Evolutionary conservation across 2,329 filamentous ascomycete species (phyloP), one percentile per base, ranked within the genome.

Genomic region (Fusarium sublunatum): DNA sequence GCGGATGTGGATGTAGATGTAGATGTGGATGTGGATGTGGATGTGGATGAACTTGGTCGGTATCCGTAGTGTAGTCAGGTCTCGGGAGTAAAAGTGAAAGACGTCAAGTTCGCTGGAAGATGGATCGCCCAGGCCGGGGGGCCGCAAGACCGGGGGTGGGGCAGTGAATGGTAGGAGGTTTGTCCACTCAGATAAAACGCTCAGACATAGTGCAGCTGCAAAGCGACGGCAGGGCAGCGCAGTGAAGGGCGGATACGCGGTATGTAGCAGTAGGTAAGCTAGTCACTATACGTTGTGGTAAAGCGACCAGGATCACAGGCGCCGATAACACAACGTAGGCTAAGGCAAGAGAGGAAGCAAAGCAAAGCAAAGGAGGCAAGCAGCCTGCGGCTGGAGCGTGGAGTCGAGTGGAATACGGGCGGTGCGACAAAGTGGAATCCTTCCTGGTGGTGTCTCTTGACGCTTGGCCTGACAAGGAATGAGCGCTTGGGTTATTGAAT

Each of bases 21-120:
- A 19, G 19, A 19, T 45, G 54, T 58, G 44, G 53, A 58, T 45
- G 54, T 58, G 44, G 53, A 58, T 58, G 48, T 35, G 42, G 36
- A 60, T 60, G 57, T 60, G 57, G 56, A 60, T 61, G 57, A 49
- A 60, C 59, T 42, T 55, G 57, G 42, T 55, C 48, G 44, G 49
- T 60, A 60, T 60, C 42, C 52, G 62, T 60, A 53, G 53, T 53
- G 58, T 67, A 53, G 60, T 54, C 49, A 65, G 65, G 69, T 69
- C 57, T 71, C 56, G 63, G 69, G 58, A 65, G 59, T 48, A 61
- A 64, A 65, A 62, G 69, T 71, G 69, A 67, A 70, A 70, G 67
- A 70, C 69, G 69, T 71, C 69, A 71, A 71, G 69, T 69, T 68
- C 52, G 43, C 52, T 49, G 64, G 58, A 58, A 64, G 69, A 71